Percentiles rank a stretch among this genome's conserved stretches.
These are phyloP conservation scores for Populus euphratica DNA, from an alignment of 345 rosid genomes.

Conservation along the genomic window DNA sequence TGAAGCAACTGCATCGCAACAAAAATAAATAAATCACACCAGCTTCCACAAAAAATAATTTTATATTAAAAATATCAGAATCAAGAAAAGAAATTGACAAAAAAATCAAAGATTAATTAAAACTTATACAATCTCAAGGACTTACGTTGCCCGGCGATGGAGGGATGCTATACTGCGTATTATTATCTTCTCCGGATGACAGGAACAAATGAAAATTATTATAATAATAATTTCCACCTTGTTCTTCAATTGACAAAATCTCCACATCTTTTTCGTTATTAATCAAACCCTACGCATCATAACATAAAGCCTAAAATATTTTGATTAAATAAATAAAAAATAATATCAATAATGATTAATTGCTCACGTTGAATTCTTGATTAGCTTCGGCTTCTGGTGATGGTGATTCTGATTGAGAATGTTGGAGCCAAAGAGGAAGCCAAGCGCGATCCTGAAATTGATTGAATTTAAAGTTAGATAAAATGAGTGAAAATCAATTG, in stretches of 20 bases:
- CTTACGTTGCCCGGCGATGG: slow-evolving; percentile 39
- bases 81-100: background rate
- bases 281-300: slow-evolving; percentile 15
- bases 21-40: background rate
- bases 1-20: slow-evolving; percentile 34
- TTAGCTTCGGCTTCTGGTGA: slow-evolving; percentile 10
- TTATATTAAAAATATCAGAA: background rate
- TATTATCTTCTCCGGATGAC: slow-evolving; percentile 38
- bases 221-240: slow-evolving; percentile 8
- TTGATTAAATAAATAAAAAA: background rate
- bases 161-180: slow-evolving; percentile 20
- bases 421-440: slow-evolving; percentile 51
- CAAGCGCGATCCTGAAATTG: slow-evolving; percentile 40
- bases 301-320: background rate
- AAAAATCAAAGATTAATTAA: background rate
- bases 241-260: slow-evolving; percentile 8
- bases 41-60: background rate
- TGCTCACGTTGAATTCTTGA: slow-evolving; percentile 23
- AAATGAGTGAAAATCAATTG: background rate
- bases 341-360: too few relatives aligned
- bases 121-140: background rate
- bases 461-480: background rate
- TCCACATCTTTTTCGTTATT: background rate
- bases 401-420: slow-evolving; percentile 19
- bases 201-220: slow-evolving; percentile 26